Base-by-base conservation (phyloP, 2,329 filamentous ascomycete species). In the Neofusicoccum sp. region DNA sequence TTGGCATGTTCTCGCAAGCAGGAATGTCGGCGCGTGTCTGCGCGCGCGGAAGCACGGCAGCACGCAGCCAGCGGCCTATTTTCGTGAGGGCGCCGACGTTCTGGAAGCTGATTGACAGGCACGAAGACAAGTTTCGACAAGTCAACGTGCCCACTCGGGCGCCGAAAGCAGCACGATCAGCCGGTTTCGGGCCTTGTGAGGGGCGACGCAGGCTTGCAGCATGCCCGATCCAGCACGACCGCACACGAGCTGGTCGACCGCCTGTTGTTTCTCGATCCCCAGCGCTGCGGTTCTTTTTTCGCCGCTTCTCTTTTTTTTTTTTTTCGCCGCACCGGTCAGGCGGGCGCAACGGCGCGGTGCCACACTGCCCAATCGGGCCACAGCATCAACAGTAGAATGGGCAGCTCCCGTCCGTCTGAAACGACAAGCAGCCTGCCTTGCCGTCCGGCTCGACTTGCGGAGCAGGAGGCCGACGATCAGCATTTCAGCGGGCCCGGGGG, bases 141-240 rank as follows among this genome's bases (percentile, higher is more conserved):
- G 16, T 29, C 37, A 33, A 56, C 36, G 34, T 31, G 52, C 52
- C 52, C 22, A 28, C 29, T 9, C 37, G 29, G 34, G 28, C 7
- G 29, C 54, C 45, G 54, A 45, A 58, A 58, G 54, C 54, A 58
- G 54, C 54, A 58, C 11, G 54, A 58, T 58, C 54, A 45, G 41
- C 54, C 54, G 54, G 39, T 58, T 58, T 45, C 54, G 54, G 54
- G 54, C 29, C 54, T 45, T 56, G 52, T 56, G 52, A 56, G 52
- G 39, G 52, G 52, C 52, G 28, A 31, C n/a, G 8, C 28, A 6
- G 14, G n/a, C 49, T 39, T 8, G 16, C 34, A 54, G 31, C 6
- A 22, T 11, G 22, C 49, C 52, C 52, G 28, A 56, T 44, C 9
- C 29, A n/a, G 52, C 52, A 56, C 29, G 16, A 7, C 16, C 43